Base-by-base conservation (phyloP, 768 basidiomycete species). In the Ramaria sp. region DNA sequence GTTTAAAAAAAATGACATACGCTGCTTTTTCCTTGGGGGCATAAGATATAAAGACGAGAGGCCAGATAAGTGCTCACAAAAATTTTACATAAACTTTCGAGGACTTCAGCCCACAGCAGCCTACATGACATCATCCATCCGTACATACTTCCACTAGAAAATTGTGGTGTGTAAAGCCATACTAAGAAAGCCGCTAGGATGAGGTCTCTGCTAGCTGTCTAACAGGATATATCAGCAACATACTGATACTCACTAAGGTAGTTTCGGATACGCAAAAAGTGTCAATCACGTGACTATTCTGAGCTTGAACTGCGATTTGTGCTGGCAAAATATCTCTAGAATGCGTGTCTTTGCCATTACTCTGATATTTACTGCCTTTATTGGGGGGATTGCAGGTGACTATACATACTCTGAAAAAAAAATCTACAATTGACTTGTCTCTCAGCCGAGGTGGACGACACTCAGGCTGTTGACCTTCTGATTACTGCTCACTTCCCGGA, bases 401-500 rank as follows among this genome's bases (percentile, higher is more conserved):
- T 32, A 15, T 13, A 22, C 30, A 8, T 34, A 37, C 30, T 12
- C 18, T 36, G 18, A 30, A 47, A 22, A 22, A 7, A 30, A 47
- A 22, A 22, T 15, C 20, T 50, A 3, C 18, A 9, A 7, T 20
- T 27, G 25, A 44, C 28, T 15, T n/a, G 10, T 41, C 25, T 44
- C 15, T 44, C 32, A 55, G 53, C 53, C 27, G 43, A 45, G 32
- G 53, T 55, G 27, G 53, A 32, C 43, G 30, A 39, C 22, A 37
- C 27, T 30, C 41, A 42, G 22, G 54, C 24, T 15, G 54, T 79
- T 47, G 82, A 81, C 63, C 69, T 89, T 55, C 50, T 67, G 38
- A 67, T 73, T 12, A 59, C 67, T 58, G 81, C 81, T 54, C 70
- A 74, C 6, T 90, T 88, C 65, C 78, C 81, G 15, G 83, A 87